phyloP scores from a whole-genome alignment of 202 grass and related monocot genomes.

The Cymbopogon flexuosus region DNA sequence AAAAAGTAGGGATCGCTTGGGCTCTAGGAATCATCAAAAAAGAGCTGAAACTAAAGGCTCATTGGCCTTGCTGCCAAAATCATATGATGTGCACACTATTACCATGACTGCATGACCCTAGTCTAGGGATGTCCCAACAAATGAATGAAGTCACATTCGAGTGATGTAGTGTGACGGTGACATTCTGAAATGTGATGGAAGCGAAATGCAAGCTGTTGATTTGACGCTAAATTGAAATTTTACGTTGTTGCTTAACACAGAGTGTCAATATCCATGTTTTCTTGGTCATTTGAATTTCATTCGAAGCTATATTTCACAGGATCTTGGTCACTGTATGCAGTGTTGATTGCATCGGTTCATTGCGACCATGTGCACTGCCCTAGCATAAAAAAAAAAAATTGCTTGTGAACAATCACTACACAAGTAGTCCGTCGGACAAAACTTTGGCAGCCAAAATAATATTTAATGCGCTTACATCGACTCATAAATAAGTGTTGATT shows the following conservation, averaged over 20 bases:
- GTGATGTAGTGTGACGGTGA: neutral
- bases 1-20: neutral
- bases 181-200: neutral
- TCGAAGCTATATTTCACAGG: neutral
- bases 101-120: neutral
- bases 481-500: neutral
- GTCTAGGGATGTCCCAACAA: neutral
- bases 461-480: neutral
- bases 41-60: neutral
- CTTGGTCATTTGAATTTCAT: neutral
- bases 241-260: neutral
- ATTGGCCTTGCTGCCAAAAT: neutral
- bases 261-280: neutral
- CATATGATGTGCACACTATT: neutral
- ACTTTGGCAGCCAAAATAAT: neutral
- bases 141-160: neutral
- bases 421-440: neutral
- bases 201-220: neutral
- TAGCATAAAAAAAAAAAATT: neutral
- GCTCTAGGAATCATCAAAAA: neutral
- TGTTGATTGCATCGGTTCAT: neutral
- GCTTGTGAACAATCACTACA: neutral
- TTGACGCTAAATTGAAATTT: neutral
- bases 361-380: neutral
- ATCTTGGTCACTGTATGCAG: neutral